These are phyloP conservation scores for Cystobasidium sp. DNA, from an alignment of 1,284 basidiomycete species.

Conservation along the genomic window DNA sequence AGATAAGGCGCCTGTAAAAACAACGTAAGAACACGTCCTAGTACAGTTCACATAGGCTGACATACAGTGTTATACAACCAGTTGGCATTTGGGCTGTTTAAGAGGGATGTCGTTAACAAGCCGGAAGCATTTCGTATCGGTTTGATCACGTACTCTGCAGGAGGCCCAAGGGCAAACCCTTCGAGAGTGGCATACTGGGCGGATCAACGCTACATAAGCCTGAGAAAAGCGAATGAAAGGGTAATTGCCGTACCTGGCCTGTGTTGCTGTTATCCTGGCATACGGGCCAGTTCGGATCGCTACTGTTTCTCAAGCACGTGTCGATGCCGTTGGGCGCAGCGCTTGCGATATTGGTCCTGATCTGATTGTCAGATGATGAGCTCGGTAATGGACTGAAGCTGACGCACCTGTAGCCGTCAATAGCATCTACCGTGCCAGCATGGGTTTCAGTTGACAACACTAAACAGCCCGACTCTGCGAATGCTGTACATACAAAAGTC, in stretches of 20 bases:
- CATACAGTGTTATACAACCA: conserved; percentile 48
- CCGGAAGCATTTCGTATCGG: neutral
- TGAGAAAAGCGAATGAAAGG: neutral
- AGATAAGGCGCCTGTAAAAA: conserved; percentile 28
- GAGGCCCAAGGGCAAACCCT: conserved; percentile 30
- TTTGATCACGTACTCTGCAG: neutral
- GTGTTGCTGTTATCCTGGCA: conserved; percentile 32
- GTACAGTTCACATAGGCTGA: neutral
- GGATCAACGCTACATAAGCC: neutral
- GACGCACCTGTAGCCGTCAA: conserved; percentile 18
- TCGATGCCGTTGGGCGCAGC: conserved; percentile 39
- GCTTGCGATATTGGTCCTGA: conserved; percentile 13
- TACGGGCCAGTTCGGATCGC: conserved; percentile 47
- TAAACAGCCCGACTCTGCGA: neutral
- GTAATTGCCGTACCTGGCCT: conserved; percentile 12
- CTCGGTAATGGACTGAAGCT: neutral
- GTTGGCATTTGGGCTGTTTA: conserved; percentile 36
- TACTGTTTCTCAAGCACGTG: conserved; percentile 43
- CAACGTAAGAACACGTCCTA: neutral
- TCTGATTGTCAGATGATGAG: neutral
- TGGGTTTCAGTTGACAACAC: neutral
- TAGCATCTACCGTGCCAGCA: neutral
- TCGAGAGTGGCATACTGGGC: conserved; percentile 25
- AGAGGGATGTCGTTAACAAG: conserved; percentile 4
- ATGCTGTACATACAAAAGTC: conserved; percentile 9